Percentiles rank a stretch among this genome's conserved stretches.
Conservation (phyloP, 2,329 filamentous ascomycete genomes). For the Blastomyces silverae region DNA sequence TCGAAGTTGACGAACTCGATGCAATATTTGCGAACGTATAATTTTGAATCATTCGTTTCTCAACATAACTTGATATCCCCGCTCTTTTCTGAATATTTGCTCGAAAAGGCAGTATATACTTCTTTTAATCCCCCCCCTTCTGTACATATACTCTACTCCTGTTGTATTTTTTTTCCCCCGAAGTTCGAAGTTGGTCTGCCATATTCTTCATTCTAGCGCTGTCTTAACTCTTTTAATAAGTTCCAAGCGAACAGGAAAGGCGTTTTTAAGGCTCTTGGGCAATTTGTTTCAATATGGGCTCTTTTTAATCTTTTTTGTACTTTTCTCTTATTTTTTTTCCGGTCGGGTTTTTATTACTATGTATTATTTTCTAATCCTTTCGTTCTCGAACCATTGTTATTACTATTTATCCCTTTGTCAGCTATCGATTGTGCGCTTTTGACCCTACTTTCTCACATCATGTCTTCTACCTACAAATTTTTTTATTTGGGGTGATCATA, state of each 20-base stretch:
- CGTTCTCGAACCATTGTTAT: not conserved
- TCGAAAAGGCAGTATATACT: constrained; percentile 3
- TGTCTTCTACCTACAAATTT: not conserved
- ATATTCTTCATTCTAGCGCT: not conserved
- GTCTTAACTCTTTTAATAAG: not conserved
- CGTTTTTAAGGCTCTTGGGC: not conserved
- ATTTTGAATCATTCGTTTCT: constrained; percentile 22
- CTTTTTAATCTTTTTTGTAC: not conserved
- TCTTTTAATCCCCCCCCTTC: constrained; percentile 11
- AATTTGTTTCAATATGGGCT: constrained; percentile 6
- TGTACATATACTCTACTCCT: constrained; percentile 18
- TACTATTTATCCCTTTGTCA: not conserved
- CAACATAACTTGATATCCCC: constrained; percentile 3
- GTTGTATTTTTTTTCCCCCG: not conserved
- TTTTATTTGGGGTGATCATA: not conserved
- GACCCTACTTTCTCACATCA: not conserved
- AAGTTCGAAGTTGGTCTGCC: not conserved
- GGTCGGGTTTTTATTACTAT: not conserved
- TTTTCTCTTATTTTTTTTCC: not conserved
- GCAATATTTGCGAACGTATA: constrained; percentile 71
- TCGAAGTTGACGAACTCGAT: constrained; percentile 90
- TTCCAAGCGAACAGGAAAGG: constrained; percentile 8
- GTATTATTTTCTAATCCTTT: not conserved
- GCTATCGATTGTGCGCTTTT: not conserved
- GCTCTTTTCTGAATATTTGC: not conserved